phyloP scores from a whole-genome alignment of 2,329 filamentous ascomycete genomes.

The Colletotrichum ledebouriae region DNA sequence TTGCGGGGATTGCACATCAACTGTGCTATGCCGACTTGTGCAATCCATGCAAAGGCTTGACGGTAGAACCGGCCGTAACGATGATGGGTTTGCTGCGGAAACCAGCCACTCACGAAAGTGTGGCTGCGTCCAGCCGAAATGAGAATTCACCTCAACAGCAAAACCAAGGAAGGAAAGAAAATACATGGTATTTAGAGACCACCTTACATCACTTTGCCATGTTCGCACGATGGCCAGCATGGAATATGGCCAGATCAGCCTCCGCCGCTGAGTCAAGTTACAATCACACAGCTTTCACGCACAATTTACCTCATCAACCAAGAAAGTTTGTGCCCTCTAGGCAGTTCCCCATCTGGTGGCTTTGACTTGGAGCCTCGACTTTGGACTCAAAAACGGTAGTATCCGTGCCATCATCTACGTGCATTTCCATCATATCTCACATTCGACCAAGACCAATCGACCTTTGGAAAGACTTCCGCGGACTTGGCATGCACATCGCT shows the following conservation, averaged over 20 bases:
- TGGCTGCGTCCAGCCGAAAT: no score
- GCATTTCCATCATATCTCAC: slow-evolving; percentile 21
- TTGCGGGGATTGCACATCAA: slow-evolving; percentile 20
- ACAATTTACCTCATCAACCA: neutral
- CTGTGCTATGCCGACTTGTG: slow-evolving; percentile 14
- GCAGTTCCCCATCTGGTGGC: slow-evolving; percentile 2
- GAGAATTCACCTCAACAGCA: no score
- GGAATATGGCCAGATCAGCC: no score
- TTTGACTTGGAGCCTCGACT: slow-evolving; percentile 3
- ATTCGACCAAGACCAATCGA: slow-evolving; percentile 16
- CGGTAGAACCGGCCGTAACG: neutral
- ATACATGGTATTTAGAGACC: no score
- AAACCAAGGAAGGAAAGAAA: no score
- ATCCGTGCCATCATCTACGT: slow-evolving; percentile 27
- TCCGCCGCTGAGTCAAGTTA: no score
- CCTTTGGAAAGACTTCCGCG: slow-evolving; percentile 35
- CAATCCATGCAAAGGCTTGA: slow-evolving; percentile 22
- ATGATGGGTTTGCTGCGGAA: slow-evolving; percentile 7
- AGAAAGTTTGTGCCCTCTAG: neutral
- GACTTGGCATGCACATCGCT: slow-evolving; percentile 26
- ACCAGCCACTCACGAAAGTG: slow-evolving; percentile 2
- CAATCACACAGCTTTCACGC: no score
- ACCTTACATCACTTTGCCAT: no score
- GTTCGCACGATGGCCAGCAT: no score
- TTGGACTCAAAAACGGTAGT: slow-evolving; percentile 1